Percentiles rank a stretch among this genome's conserved stretches.
Conservation (phyloP, 805 yeast species). For the Zygosaccharomyces bailii region DNA sequence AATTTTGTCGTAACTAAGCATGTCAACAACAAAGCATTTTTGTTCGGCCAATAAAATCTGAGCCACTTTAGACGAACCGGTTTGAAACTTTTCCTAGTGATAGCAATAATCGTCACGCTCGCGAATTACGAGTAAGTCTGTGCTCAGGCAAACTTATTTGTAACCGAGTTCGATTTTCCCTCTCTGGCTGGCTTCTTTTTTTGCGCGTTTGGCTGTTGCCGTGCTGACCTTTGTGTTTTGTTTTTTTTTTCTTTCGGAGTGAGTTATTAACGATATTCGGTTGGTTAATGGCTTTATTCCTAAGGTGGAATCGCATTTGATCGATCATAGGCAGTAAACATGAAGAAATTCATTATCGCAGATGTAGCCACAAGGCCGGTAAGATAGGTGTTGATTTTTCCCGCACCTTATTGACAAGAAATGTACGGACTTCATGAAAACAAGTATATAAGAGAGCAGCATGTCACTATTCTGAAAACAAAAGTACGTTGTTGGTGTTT, state of each 20-base stretch:
- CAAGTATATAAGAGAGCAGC: background rate
- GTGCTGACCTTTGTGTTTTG: background rate
- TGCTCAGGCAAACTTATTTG: too few species aligned
- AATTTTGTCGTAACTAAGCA: too few species aligned
- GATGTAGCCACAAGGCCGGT: background rate
- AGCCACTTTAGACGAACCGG: too few species aligned
- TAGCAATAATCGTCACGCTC: too few species aligned
- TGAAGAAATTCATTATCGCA: background rate
- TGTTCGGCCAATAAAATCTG: too few species aligned
- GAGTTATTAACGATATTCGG: background rate
- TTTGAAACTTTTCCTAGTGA: too few species aligned
- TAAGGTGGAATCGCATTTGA: too few species aligned
- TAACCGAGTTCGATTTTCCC: conserved; percentile 42
- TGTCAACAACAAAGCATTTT: too few species aligned
- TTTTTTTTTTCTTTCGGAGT: background rate
- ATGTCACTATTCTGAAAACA: background rate
- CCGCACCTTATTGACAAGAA: background rate
- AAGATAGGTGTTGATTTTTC: background rate
- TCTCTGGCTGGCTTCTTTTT: background rate
- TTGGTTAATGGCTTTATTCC: too few species aligned
- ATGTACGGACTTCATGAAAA: background rate
- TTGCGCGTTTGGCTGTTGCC: background rate
- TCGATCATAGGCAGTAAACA: background rate
- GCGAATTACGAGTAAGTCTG: too few species aligned
- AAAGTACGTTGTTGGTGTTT: background rate